These are phyloP conservation scores for Globisporangium carolinianum DNA, from an alignment of 352 stramenopile genomes.

Conservation along the genomic window DNA sequence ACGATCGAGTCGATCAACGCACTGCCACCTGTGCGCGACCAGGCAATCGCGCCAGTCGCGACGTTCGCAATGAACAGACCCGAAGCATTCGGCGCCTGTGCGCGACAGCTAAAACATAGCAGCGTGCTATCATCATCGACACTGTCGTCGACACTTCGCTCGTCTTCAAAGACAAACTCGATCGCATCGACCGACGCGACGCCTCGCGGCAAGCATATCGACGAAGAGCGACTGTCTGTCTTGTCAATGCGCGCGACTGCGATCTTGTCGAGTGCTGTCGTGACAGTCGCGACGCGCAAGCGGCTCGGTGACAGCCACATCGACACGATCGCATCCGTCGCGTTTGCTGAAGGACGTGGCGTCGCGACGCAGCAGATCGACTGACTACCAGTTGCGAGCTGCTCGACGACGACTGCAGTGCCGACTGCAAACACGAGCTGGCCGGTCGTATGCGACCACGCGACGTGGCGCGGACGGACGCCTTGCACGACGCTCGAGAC, in stretches of 20 bases:
- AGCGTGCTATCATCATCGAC: background rate
- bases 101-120: slow-evolving; percentile 7
- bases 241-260: slow-evolving; percentile 2
- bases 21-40: background rate
- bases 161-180: slow-evolving; percentile 8
- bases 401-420: slow-evolving; percentile 24
- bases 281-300: slow-evolving; percentile 15
- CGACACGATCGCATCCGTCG: slow-evolving; percentile 15
- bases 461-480: slow-evolving; percentile 11
- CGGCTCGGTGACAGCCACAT: slow-evolving; percentile 23
- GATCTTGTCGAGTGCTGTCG: slow-evolving; percentile 17
- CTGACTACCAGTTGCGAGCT: slow-evolving; percentile 21
- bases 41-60: background rate
- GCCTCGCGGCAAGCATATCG: slow-evolving; percentile 2
- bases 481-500: slow-evolving; percentile 7
- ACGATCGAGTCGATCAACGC: background rate
- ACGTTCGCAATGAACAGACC: slow-evolving; percentile 1
- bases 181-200: slow-evolving; percentile 1
- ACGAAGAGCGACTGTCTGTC: background rate
- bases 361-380: slow-evolving; percentile 3
- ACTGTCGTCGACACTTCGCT: background rate
- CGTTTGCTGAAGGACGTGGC: no score
- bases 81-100: background rate
- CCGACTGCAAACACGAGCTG: slow-evolving; percentile 22
- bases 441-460: slow-evolving; percentile 27